Percentiles rank a stretch among this genome's conserved stretches.
Conservation (phyloP, 345 rosid genomes). For the Syzygium aqueum region DNA sequence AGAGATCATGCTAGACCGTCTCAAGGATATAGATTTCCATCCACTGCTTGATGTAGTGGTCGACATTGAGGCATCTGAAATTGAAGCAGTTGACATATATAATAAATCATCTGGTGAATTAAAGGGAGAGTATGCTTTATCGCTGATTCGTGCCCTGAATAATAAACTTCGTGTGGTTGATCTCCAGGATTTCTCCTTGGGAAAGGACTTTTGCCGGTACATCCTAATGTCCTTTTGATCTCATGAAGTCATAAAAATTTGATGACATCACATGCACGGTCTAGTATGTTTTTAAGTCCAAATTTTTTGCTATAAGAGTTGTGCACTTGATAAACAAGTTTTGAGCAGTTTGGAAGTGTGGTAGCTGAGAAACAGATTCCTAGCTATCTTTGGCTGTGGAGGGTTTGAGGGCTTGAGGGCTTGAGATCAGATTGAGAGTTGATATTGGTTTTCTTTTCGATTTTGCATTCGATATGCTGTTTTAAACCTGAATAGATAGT, state of each 20-base stretch:
- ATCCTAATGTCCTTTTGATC: constrained; percentile 5
- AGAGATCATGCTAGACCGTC: constrained; percentile 45
- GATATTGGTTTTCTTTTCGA: neutral
- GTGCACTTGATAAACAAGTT: neutral
- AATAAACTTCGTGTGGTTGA: constrained; percentile 59
- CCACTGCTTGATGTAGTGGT: constrained; percentile 62
- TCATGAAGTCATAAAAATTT: neutral
- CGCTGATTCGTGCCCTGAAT: constrained; percentile 43
- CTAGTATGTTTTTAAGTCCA: neutral
- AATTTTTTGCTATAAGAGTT: neutral
- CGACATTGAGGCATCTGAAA: constrained; percentile 49
- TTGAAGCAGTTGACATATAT: constrained; percentile 59
- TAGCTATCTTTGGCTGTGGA: neutral
- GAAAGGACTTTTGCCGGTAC: constrained; percentile 67
- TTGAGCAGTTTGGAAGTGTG: neutral
- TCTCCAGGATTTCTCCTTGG: constrained; percentile 47
- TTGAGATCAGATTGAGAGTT: neutral
- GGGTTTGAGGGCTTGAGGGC: neutral
- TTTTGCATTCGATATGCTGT: neutral
- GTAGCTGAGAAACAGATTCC: neutral
- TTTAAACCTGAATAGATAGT: neutral
- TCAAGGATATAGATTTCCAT: constrained; percentile 54
- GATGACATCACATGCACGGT: neutral
- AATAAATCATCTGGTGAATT: constrained; percentile 43
- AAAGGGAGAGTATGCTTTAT: constrained; percentile 48